Conservation (phyloP, 1,139 yeast genomes). For the Nadsonia starkeyi-henricii region DNA sequence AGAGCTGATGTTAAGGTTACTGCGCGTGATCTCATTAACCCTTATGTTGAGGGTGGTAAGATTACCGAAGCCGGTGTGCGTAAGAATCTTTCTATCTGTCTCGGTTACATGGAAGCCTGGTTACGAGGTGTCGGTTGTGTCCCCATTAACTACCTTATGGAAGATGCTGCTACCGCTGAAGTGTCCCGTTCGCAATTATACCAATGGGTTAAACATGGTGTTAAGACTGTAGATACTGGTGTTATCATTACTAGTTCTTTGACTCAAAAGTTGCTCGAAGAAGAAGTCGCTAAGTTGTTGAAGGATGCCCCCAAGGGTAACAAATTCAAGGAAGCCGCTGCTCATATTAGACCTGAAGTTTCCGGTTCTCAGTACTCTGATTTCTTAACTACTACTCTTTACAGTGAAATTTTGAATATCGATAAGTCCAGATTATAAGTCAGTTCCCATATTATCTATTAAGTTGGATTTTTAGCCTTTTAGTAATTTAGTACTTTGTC, state of each 20-base stretch:
- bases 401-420: constrained; percentile 6
- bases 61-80: constrained; percentile 59
- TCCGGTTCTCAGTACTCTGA: constrained; percentile 38
- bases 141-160: constrained; percentile 70
- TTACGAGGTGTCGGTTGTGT: constrained; percentile 65
- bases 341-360: constrained; percentile 51
- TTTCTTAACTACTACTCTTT: constrained; percentile 36
- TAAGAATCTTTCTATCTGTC: constrained; percentile 53
- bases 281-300: constrained; percentile 44
- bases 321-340: constrained; percentile 39
- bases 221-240: constrained; percentile 35
- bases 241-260: constrained; percentile 45
- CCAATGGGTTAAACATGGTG: constrained; percentile 70
- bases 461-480: too few relatives aligned
- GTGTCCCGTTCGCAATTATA: constrained; percentile 65
- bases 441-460: too few relatives aligned
- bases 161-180: constrained; percentile 77
- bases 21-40: constrained; percentile 53
- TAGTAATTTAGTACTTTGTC: too few relatives aligned
- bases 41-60: constrained; percentile 48
- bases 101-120: constrained; percentile 71
- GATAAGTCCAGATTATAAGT: neutral
- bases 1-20: constrained; percentile 31
- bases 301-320: constrained; percentile 38
- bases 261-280: constrained; percentile 40